Base-by-base conservation (phyloP, 106 monocot genomes). In the Narthecium ossifragum region DNA sequence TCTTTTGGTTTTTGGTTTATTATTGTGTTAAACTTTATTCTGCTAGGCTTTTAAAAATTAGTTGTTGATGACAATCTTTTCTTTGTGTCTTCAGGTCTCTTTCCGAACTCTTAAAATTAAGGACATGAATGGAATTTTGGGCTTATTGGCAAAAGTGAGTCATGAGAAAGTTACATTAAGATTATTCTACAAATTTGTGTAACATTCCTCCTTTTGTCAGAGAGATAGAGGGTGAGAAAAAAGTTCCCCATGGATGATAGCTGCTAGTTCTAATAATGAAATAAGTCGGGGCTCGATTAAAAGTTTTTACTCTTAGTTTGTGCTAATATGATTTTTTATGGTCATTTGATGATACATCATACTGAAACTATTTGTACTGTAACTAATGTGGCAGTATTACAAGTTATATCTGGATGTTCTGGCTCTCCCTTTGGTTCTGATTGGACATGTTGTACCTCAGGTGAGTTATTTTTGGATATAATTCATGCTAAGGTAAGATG, bases 371-470 rank as follows among this genome's bases (percentile, higher is more conserved):
- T 27, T 34, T 61, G 37, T 33, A 54, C 50, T 65, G 26, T 53
- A 20, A 61, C 66, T 34, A 59, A 31, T 63, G 24, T 76, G 55
- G 57, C 98, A 98, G 98, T 87, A 81, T 55, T 98, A 98, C 90
- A 98, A 80, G 63, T 38, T 84, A 46, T 98, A 98, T 77, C 76
- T 98, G 69, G 81, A 98, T 51, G 46, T 98, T 69, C 70, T 98
- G 29, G 56, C 91, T 15, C 22, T 98, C 34, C 98, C 98, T 31
- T 61, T 98, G 37, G 72, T 91, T 69, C n/a, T 81, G 29, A 73
- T 91, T 57, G 98, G 81, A 48, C 84, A 86, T 52, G 33, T 73
- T 61, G 71, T 98, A 81, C 98, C 98, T 36, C 98, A 98, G 98
- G 98, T 91, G 57, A 50, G 59, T 73, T 37, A 9, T 34, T 39